These are phyloP conservation scores for Groenewaldozyma sp. DNA, from an alignment of 1,139 yeast genomes.

Conservation along the genomic window DNA sequence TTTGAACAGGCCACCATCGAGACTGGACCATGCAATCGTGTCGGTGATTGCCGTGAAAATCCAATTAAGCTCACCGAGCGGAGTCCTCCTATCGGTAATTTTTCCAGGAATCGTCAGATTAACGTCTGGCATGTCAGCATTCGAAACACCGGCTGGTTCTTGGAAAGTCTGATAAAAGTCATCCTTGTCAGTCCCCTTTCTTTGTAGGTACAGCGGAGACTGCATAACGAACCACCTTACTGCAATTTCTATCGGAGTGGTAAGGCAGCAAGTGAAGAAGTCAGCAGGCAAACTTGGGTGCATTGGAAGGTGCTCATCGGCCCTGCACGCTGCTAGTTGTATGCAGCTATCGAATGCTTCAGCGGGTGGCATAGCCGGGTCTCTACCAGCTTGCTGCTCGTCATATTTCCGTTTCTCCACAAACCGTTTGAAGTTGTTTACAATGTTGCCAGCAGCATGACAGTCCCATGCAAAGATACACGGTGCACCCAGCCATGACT, in stretches of 20 bases:
- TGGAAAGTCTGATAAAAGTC: background rate
- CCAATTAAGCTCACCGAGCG: slow-evolving; percentile 94
- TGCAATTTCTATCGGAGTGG: slow-evolving; percentile 93
- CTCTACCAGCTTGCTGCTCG: slow-evolving; percentile 36
- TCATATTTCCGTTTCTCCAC: slow-evolving; percentile 87
- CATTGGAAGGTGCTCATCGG: slow-evolving; percentile 83
- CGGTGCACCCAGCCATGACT: slow-evolving; percentile 97
- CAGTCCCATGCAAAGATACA: slow-evolving; percentile 93
- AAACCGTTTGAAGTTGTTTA: slow-evolving; percentile 79
- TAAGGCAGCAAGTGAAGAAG: slow-evolving; percentile 85
- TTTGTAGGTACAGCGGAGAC: slow-evolving; percentile 35
- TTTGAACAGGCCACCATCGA: slow-evolving; percentile 82
- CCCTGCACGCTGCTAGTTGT: slow-evolving; percentile 86
- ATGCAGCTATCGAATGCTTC: slow-evolving; percentile 77
- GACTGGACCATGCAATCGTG: slow-evolving; percentile 94
- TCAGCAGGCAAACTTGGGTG: slow-evolving; percentile 96
- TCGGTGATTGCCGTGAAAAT: slow-evolving; percentile 97
- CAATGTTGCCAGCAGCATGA: slow-evolving; percentile 89
- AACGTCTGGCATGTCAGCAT: background rate
- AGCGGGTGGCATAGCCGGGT: slow-evolving; percentile 38
- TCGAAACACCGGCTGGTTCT: slow-evolving; percentile 20
- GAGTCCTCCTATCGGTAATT: slow-evolving; percentile 85
- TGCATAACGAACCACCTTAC: slow-evolving; percentile 88
- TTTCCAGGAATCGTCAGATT: slow-evolving; percentile 70
- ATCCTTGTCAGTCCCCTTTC: background rate